phyloP scores from a whole-genome alignment of 2,329 filamentous ascomycete species.

The Tolypocladium tundrense region DNA sequence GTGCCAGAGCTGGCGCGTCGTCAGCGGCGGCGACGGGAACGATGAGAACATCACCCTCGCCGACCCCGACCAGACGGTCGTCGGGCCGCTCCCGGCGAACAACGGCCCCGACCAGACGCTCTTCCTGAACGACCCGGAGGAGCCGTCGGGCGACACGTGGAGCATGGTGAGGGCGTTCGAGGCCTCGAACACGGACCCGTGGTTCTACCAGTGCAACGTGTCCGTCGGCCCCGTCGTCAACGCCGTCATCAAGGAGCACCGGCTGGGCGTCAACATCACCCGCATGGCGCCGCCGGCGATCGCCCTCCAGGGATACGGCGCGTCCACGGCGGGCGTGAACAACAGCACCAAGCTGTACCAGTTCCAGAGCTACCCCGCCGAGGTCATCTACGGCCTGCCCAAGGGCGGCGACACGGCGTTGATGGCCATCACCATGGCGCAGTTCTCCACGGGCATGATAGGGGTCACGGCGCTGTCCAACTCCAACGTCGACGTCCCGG shows the following conservation, averaged over 20 bases:
- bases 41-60: slow-evolving; percentile 15
- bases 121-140: slow-evolving; percentile 21
- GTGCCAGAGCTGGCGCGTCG: slow-evolving; percentile 21
- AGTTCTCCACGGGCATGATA: slow-evolving; percentile 26
- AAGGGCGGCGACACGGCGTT: slow-evolving; percentile 15
- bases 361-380: slow-evolving; percentile 31
- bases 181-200: slow-evolving; percentile 21
- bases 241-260: slow-evolving; percentile 24
- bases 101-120: slow-evolving; percentile 23
- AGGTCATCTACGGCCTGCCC: slow-evolving; percentile 25
- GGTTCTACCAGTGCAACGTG: slow-evolving; percentile 31
- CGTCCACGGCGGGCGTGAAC: slow-evolving; percentile 9
- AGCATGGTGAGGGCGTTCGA: slow-evolving; percentile 26
- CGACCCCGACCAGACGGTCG: slow-evolving; percentile 9
- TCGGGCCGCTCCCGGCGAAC: slow-evolving; percentile 12
- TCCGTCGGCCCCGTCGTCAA: slow-evolving; percentile 21
- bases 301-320: slow-evolving; percentile 28
- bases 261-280: slow-evolving; percentile 22
- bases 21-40: slow-evolving; percentile 19
- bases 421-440: slow-evolving; percentile 26
- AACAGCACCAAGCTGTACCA: slow-evolving; percentile 13
- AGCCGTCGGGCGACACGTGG: slow-evolving; percentile 15
- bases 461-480: slow-evolving; percentile 21
- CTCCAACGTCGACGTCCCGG: slow-evolving; percentile 12
- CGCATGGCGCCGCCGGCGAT: slow-evolving; percentile 24